These are phyloP conservation scores for Cladophialophora immunda DNA, from an alignment of 2,329 filamentous ascomycete species.

Conservation along the genomic window DNA sequence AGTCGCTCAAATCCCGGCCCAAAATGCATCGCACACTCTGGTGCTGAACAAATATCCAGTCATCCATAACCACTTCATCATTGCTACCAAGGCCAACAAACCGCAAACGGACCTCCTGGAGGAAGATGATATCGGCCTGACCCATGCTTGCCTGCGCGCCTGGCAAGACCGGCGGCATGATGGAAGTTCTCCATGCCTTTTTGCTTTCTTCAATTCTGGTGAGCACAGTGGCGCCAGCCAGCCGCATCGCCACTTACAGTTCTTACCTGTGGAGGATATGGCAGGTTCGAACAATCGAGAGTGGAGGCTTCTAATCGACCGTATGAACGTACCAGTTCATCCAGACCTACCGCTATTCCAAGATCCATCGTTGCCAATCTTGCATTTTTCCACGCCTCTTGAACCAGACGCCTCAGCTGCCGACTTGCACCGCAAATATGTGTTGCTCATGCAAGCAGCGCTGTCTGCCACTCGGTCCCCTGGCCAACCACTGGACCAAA, in stretches of 20 bases:
- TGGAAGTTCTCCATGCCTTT: slow-evolving; percentile 44
- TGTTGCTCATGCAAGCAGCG: slow-evolving; percentile 53
- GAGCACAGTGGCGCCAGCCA: slow-evolving; percentile 59
- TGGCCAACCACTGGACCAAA: slow-evolving; percentile 20
- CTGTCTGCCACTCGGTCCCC: slow-evolving; percentile 37
- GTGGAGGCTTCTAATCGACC: slow-evolving; percentile 63
- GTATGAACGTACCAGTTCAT: slow-evolving; percentile 41
- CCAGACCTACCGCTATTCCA: slow-evolving; percentile 59
- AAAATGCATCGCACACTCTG: slow-evolving; percentile 49
- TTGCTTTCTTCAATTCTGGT: slow-evolving; percentile 61
- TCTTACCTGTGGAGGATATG: slow-evolving; percentile 58
- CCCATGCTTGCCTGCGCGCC: slow-evolving; percentile 52
- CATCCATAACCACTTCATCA: slow-evolving; percentile 59
- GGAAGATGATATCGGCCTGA: slow-evolving; percentile 51
- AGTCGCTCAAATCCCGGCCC: slow-evolving; percentile 49
- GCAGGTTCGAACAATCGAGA: slow-evolving; percentile 36
- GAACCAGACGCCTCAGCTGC: slow-evolving; percentile 30
- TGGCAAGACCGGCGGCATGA: slow-evolving; percentile 46
- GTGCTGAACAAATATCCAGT: slow-evolving; percentile 60
- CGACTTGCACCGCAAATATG: slow-evolving; percentile 49
- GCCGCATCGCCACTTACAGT: slow-evolving; percentile 58
- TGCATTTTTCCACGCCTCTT: slow-evolving; percentile 38
- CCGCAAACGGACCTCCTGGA: slow-evolving; percentile 56
- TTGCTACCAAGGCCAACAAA: slow-evolving; percentile 55
- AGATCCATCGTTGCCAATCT: slow-evolving; percentile 49